Base-by-base conservation (phyloP, 345 rosid genomes). In the Hypericum androsaemum region DNA sequence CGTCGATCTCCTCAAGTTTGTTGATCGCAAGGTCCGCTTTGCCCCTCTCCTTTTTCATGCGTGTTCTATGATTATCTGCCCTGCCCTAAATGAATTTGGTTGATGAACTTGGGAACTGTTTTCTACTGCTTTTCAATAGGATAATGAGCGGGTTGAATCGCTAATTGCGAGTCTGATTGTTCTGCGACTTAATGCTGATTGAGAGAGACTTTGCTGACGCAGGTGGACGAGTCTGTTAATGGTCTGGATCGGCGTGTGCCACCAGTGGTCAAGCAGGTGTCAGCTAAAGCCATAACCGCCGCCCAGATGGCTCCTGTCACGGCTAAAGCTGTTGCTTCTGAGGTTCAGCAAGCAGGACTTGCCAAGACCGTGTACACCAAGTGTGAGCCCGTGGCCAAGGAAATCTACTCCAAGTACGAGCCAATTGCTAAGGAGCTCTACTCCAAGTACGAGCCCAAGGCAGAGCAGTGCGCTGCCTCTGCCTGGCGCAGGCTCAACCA, bases 401-500 rank as follows among this genome's bases (percentile, higher is more conserved):
- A 71, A 61, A 55, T 89, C 47, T 88, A 83, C 75, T 59, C 78
- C 50, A 78, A 60, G 64, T 78, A 44, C 13, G 88, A 84, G 59
- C 83, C 88, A 0, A 47, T 73, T 1, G 94, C 94, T 28, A 85
- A 85, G 77, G 95, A 70, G 63, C 57, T 89, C 47, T 88, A 83
- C 75, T 59, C 78, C 50, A 78, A 48, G 64, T 76, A 85, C 5
- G 98, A 92, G 63, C 96, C 97, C 4, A 80, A 75, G 71, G 84
- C 89, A 0, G 96, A 92, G 71, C 82, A 78, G 38, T 80, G 80
- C 16, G 96, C 88, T 0, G 89, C 64, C 35, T 85, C 87, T 1
- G 78, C 90, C 10, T 94, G 95, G 99, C 83, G 70, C 66, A 86
- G 63, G 62, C 76, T 94, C 49, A 81, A 86, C 62, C 77, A 73